phyloP scores from a whole-genome alignment of 192 early-diverging fungal genomes.

The Podochytrium sp. region DNA sequence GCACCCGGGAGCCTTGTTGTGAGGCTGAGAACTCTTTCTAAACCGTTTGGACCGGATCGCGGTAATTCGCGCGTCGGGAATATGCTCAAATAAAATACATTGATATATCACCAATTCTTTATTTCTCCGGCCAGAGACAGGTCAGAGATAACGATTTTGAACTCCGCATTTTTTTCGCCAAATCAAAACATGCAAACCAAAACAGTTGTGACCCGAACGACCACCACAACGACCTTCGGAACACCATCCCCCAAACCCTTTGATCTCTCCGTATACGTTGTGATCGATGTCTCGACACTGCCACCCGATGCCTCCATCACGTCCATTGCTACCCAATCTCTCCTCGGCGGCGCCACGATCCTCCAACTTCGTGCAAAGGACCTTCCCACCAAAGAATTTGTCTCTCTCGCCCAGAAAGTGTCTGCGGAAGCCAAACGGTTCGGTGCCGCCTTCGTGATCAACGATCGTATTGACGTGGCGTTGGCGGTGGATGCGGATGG shows the following conservation, averaged over 20 bases:
- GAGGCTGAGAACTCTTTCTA: not conserved
- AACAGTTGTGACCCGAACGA: not conserved
- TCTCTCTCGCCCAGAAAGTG: slow-evolving; percentile 57
- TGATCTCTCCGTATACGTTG: slow-evolving; percentile 66
- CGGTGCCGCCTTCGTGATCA: slow-evolving; percentile 77
- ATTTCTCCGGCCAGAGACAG: no score
- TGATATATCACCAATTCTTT: no score
- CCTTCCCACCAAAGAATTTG: slow-evolving; percentile 69
- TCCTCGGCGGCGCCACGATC: slow-evolving; percentile 78
- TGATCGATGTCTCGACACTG: slow-evolving; percentile 77
- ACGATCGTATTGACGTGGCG: slow-evolving; percentile 86
- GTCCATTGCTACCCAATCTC: slow-evolving; percentile 61
- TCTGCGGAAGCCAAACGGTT: slow-evolving; percentile 59
- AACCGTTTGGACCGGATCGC: slow-evolving; percentile 6
- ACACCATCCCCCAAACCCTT: not conserved
- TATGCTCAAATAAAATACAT: not conserved
- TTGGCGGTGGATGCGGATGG: slow-evolving; percentile 81
- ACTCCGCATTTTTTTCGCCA: not conserved
- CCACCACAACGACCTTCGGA: not conserved
- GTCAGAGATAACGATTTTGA: not conserved
- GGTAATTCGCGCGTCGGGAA: slow-evolving; percentile 3
- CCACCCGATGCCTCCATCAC: slow-evolving; percentile 62
- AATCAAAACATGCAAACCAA: not conserved
- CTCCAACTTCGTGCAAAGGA: slow-evolving; percentile 88
- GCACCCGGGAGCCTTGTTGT: not conserved